These are phyloP conservation scores for Rhynchospora breviuscula DNA, from an alignment of 176 grass and related monocot species.

Conservation along the genomic window DNA sequence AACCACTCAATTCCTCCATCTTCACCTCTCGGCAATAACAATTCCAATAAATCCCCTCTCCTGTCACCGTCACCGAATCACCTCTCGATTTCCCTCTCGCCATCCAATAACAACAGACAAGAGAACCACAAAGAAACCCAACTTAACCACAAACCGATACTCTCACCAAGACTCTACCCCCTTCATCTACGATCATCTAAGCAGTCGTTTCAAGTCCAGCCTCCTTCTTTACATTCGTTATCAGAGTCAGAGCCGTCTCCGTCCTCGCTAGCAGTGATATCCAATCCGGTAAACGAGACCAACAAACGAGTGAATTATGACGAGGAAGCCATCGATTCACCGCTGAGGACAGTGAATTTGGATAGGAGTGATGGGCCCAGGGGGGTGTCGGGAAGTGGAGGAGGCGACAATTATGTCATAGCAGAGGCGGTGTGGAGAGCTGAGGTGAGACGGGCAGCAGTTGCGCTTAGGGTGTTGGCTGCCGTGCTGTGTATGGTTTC, in stretches of 20 bases:
- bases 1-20: not conserved
- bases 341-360: conserved; percentile 2
- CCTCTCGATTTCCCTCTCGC: not conserved
- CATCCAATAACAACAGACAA: conserved; percentile 7
- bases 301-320: conserved; percentile 29
- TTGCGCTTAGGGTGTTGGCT: conserved; percentile 64
- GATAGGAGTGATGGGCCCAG: not conserved
- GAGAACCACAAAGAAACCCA: conserved; percentile 8
- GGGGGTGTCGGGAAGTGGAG: not conserved
- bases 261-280: conserved; percentile 12
- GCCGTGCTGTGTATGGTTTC: conserved; percentile 55
- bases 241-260: conserved; percentile 29
- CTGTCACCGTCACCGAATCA: not conserved
- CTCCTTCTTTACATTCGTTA: not conserved
- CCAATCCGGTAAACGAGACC: conserved; percentile 21
- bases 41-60: conserved; percentile 2
- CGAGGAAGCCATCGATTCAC: conserved; percentile 29
- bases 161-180: not conserved
- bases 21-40: not conserved
- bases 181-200: not conserved
- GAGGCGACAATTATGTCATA: conserved; percentile 3
- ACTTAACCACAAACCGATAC: not conserved
- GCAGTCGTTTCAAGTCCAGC: conserved; percentile 3
- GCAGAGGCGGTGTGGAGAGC: conserved; percentile 34
- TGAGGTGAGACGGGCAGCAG: conserved; percentile 27